Evolutionary conservation across 805 yeast genomes (phyloP), one percentile per base, ranked within the genome.

Genomic region (Starmerella geochares): DNA sequence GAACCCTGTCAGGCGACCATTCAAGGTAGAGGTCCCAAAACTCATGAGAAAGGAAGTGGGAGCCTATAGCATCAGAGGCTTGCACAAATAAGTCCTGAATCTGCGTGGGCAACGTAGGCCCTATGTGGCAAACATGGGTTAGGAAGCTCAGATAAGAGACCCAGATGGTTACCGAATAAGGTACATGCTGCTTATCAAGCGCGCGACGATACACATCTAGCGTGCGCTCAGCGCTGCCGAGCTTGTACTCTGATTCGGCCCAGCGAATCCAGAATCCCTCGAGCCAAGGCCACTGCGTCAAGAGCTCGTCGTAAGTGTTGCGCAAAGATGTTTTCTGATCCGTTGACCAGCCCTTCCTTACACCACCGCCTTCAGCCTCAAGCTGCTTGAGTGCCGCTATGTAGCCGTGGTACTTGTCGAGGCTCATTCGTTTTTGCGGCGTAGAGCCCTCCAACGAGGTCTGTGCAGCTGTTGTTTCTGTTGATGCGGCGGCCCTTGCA

Each of bases 1-100:
- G 58, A 3, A 64, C 62, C 2, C 68, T 65, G n/a, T 68, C 63
- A 57, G 79, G 82, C 68, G 29, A 5, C 33, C 79, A 83, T 35
- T 74, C 81, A 21, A 90, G 65, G 53, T 78, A 80, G 48, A 75
- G 71, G 62, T 87, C 94, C 97, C 96, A 90, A 44, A 88, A 67
- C 0, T 79, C 71, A 62, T 87, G 94, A 1, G 94, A 74, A 54
- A 81, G 68, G 65, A 85, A 92, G 52, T 87, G 84, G 29, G 66
- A 58, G 0, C 96, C 96, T 38, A 83, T 73, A 13, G 65, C 53
- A 4, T 58, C 54, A 3, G 74, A 61, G 0, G 81, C 90, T 0
- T 67, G 64, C 13, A 67, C 64, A 56, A 82, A 82, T 24, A 59
- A 43, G 32, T 43, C 51, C 24, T 60, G 50, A 16, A 60, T 52